Evolutionary conservation across 78 protist genomes (phyloP).

Genomic region (Cavenderia fasciculata): DNA sequence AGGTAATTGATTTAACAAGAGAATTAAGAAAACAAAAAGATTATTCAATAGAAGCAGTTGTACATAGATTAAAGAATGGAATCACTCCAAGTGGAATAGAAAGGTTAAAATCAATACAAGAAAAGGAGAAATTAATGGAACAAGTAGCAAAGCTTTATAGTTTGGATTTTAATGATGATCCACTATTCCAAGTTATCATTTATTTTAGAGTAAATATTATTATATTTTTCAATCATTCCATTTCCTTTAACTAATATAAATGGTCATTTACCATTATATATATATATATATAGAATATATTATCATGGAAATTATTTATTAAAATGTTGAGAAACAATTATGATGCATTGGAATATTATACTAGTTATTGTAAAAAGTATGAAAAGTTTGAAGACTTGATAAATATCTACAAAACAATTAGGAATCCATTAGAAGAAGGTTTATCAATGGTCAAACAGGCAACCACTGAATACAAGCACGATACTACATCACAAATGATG

Average conservation of each 20-base stretch:
- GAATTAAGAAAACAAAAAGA: slow-evolving; percentile 28
- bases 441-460: slow-evolving; percentile 28
- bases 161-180: slow-evolving; percentile 13
- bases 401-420: slow-evolving; percentile 19
- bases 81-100: slow-evolving; percentile 61
- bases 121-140: slow-evolving; percentile 10
- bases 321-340: slow-evolving; percentile 2
- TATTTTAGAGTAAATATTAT: not conserved
- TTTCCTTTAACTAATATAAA: too few relatives aligned
- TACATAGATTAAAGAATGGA: slow-evolving; percentile 9
- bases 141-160: slow-evolving; percentile 11
- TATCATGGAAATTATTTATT: slow-evolving; percentile 33
- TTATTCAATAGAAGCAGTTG: slow-evolving; percentile 1
- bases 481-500: too few relatives aligned
- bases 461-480: not conserved
- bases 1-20: too few relatives aligned
- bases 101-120: slow-evolving; percentile 21
- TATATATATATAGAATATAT: too few relatives aligned
- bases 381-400: slow-evolving; percentile 11
- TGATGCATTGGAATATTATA: slow-evolving; percentile 50
- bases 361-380: slow-evolving; percentile 22
- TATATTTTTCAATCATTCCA: too few relatives aligned
- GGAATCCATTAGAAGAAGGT: slow-evolving; percentile 56
- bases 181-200: slow-evolving; percentile 12
- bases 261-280: too few relatives aligned